Evolutionary conservation across 1,284 basidiomycete genomes (phyloP), one percentile per base, ranked within the genome.

Genomic region (Marasmius fiardii): DNA sequence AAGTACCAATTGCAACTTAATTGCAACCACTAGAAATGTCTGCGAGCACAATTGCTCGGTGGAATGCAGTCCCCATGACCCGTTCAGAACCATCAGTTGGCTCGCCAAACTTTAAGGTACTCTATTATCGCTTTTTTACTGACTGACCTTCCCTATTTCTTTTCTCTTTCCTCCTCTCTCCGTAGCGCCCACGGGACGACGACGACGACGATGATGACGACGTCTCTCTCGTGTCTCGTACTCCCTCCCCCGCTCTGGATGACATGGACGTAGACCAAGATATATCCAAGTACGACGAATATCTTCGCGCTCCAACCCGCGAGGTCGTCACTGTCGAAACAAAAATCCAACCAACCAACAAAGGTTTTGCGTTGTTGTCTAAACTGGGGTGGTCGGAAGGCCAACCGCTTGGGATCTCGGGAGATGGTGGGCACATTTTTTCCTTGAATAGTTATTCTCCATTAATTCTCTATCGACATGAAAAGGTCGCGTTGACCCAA

Each of bases 351-450:
- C 76, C 79, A 43, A 79, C 80, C 33, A 93, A 93, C 71, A 87
- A 85, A 64, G 90, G 90, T 16, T 92, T 91, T 66, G 76, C 82
- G 14, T 80, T 93, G 77, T 80, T 93, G 2, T 79, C 85, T 23
- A 92, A 87, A 68, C 79, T 92, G 56, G 90, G 90, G 6, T 92
- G 90, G 90, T 72, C 77, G 0, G 87, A 90, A 65, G 90, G 90
- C 2, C 81, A 87, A 61, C 84, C 88, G 16, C 72, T 93, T 1
- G 90, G 90, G 10, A 61, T 88, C n/a, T 86, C 88, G 53, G 81
- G 77, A 18, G 85, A 91, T 55, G 90, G 90, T 90, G 64, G 20
- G 73, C 64, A 11, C 16, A 35, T 52, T 28, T 24, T 23, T 20
- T 41, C 34, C 14, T n/a, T 28, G 10, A 39, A 31, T 14, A 6